phyloP scores from a whole-genome alignment of 2,329 filamentous ascomycete genomes.

The Colletotrichum echinochloae region DNA sequence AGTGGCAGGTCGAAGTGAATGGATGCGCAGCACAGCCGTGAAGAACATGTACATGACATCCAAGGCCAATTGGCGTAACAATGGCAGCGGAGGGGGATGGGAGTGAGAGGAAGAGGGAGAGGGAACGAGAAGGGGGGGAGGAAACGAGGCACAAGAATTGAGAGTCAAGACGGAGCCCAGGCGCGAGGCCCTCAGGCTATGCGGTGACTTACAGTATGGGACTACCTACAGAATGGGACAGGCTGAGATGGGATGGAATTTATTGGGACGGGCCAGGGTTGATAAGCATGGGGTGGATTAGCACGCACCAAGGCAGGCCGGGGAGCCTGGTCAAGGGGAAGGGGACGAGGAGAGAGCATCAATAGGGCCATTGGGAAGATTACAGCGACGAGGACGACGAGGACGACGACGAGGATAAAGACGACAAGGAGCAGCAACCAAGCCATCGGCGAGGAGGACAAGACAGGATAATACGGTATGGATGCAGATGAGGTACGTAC shows the following conservation, averaged over 20 bases:
- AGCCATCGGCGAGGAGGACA: conserved; percentile 53
- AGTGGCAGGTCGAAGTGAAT: conserved; percentile 25
- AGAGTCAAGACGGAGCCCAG: conserved; percentile 18
- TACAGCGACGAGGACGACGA: neutral
- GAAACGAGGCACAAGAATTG: conserved; percentile 27
- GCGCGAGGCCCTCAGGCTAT: conserved; percentile 30
- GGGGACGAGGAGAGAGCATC: neutral
- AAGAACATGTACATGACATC: conserved; percentile 33
- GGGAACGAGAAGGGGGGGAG: conserved; percentile 5
- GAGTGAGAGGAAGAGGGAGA: conserved; percentile 18
- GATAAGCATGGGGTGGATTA: conserved; percentile 24
- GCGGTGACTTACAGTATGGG: conserved; percentile 35
- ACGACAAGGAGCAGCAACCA: conserved; percentile 42
- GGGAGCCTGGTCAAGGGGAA: neutral
- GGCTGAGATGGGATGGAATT: conserved; percentile 38
- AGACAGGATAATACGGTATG: neutral
- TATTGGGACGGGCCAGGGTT: conserved; percentile 27
- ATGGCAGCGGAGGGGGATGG: conserved; percentile 29
- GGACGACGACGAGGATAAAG: neutral
- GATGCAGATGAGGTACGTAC: conserved; percentile 50
- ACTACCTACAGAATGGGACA: conserved; percentile 7
- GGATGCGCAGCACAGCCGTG: conserved; percentile 8
- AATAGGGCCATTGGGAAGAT: conserved; percentile 20
- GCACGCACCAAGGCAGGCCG: conserved; percentile 20
- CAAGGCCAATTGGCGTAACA: conserved; percentile 25